Base-by-base conservation (phyloP, 2,329 filamentous ascomycete species). In the Hansfordia pulvinata region DNA sequence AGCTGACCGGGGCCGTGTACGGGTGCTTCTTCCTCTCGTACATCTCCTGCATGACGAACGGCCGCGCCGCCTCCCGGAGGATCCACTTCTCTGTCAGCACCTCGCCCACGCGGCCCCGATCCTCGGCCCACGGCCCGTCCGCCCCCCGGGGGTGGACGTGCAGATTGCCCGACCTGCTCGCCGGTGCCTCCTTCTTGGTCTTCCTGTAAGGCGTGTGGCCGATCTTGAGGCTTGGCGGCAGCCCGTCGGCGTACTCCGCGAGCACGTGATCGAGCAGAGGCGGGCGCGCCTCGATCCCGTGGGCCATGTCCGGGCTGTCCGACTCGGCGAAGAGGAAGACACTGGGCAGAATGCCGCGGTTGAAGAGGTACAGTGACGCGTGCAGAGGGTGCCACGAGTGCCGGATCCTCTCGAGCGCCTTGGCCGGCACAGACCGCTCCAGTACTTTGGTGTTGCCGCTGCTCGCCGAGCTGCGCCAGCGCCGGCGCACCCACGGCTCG, bases 21-120 rank as follows among this genome's bases (percentile, higher is more conserved):
- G 60, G 52, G n/a, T 61, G 52, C 39, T 69, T 69, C 33, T 46
- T 57, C 8, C 59, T 46, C 17, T 50, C 41, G 39, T 67, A 69
- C 4, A 68, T 39, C 42, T 69, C 64, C 10, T 59, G 44, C 0
- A 62, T 63, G 30, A 69, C 53, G 35, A 58, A 69, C 3, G 62
- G 60, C 30, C 51, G 53, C 12, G 47, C 50, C 0, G 62, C 64
- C 35, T 69, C 57, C 3, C 60, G 54, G 2, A 69, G 50, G 16
- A 68, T 55, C 50, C 57, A 62, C 33, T 69, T 66, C 42, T 67
- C 61, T 2, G 39, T 40, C 20, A 60, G n/a, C n/a, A n/a, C n/a
- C n/a, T n/a, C n/a, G n/a, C n/a, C n/a, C n/a, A n/a, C n/a, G n/a
- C n/a, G n/a, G n/a, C n/a, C n/a, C n/a, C n/a, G n/a, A n/a, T n/a